A percentile compares a stretch with the other conserved stretches of the same genome.
phyloP scores from a whole-genome alignment of 805 yeast genomes.

The Pichia scutulata region DNA sequence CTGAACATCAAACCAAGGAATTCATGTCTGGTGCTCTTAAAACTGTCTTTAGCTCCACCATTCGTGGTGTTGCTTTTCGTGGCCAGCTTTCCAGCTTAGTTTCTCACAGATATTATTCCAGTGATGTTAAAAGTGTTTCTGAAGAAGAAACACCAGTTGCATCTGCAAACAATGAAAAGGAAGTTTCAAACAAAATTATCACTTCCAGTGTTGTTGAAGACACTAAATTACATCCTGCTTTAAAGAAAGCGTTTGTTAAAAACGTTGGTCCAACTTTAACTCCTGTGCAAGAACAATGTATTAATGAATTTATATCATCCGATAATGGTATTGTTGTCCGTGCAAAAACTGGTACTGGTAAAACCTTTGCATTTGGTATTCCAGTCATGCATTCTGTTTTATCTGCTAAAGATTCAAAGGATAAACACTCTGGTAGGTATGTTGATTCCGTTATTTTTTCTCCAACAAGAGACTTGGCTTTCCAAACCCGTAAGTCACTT shows the following conservation, averaged over 20 bases:
- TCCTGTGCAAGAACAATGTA: constrained; percentile 59
- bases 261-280: constrained; percentile 47
- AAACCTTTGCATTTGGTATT: constrained; percentile 81
- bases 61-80: background rate
- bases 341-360: constrained; percentile 95
- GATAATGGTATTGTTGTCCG: constrained; percentile 67
- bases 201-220: constrained; percentile 19
- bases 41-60: background rate
- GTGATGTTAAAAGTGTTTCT: background rate
- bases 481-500: constrained; percentile 67
- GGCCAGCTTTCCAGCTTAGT: background rate
- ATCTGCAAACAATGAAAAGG: background rate
- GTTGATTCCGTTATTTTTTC: constrained; percentile 65
- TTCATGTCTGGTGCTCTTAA: background rate
- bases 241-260: constrained; percentile 27
- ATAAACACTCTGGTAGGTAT: constrained; percentile 20
- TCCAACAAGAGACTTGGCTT: constrained; percentile 89
- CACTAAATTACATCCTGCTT: constrained; percentile 19
- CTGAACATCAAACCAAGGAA: background rate
- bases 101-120: background rate
- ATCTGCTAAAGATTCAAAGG: constrained; percentile 16
- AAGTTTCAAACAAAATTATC: constrained; percentile 1
- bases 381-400: constrained; percentile 60
- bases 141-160: background rate
- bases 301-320: constrained; percentile 46